Conservation (phyloP, 495 filamentous ascomycete species). For the Podospora pseudopauciseta region DNA sequence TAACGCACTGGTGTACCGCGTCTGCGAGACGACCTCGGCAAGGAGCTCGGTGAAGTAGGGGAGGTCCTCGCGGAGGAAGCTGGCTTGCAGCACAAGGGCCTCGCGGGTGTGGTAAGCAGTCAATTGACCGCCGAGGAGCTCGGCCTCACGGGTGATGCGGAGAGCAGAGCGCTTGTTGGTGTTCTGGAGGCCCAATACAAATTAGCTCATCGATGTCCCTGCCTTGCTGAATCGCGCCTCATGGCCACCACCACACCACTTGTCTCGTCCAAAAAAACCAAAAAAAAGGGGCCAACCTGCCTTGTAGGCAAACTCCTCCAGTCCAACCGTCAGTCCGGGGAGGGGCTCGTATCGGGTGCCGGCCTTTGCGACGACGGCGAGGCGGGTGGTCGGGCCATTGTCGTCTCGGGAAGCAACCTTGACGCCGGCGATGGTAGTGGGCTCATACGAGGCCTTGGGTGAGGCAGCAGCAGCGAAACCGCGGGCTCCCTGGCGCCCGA, state of each 20-base stretch:
- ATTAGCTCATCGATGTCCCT: constrained; percentile 45
- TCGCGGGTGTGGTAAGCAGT: constrained; percentile 83
- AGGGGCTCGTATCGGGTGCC: constrained; percentile 86
- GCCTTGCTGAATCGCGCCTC: constrained; percentile 18
- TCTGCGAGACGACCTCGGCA: constrained; percentile 81
- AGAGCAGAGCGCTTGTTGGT: constrained; percentile 81
- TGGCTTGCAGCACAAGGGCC: constrained; percentile 84
- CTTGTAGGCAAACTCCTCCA: constrained; percentile 96
- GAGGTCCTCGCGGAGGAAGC: constrained; percentile 90
- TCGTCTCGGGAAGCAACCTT: constrained; percentile 89
- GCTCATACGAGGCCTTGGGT: constrained; percentile 76
- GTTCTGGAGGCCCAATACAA: constrained; percentile 54
- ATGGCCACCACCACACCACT: constrained; percentile 1
- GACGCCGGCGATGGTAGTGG: constrained; percentile 76
- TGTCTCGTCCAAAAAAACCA: neutral
- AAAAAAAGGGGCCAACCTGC: constrained; percentile 46
- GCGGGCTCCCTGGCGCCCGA: constrained; percentile 61
- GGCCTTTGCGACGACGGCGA: constrained; percentile 88
- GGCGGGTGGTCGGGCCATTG: constrained; percentile 77
- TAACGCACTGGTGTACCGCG: constrained; percentile 75
- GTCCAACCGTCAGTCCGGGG: constrained; percentile 82
- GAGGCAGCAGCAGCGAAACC: constrained; percentile 79
- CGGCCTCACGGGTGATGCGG: constrained; percentile 88
- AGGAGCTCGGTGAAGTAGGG: constrained; percentile 97
- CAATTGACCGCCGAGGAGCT: constrained; percentile 88